Percentiles rank a stretch among this genome's conserved stretches.
These are phyloP conservation scores for Brassica balearica DNA, from an alignment of 441 rosid species.

Conservation along the genomic window DNA sequence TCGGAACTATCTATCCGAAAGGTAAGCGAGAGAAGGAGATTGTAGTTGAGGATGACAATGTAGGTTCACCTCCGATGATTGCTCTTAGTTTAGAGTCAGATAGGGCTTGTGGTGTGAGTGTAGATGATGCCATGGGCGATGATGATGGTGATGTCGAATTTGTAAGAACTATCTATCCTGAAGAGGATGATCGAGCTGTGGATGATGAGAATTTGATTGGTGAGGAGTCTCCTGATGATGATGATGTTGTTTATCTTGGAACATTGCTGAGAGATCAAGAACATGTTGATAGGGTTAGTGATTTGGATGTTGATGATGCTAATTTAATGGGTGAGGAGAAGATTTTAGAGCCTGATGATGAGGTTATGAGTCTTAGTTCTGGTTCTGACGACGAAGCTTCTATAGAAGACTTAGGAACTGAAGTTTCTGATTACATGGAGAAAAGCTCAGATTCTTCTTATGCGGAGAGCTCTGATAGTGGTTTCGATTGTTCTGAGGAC, in stretches of 20 bases:
- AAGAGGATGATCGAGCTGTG: too few species aligned
- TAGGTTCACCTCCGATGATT: constrained; percentile 11
- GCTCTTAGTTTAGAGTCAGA: constrained; percentile 11
- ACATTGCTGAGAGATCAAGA: neutral
- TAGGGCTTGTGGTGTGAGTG: neutral
- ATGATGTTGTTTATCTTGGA: constrained; percentile 7
- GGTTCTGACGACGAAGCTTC: constrained; percentile 2
- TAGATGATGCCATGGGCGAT: constrained; percentile 1
- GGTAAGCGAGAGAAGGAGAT: constrained; percentile 4
- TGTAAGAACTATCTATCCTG: too few species aligned
- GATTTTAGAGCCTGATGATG: constrained; percentile 5
- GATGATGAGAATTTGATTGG: too few species aligned
- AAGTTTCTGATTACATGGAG: neutral
- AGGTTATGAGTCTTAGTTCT: constrained; percentile 27
- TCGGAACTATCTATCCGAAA: neutral
- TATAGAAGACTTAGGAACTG: constrained; percentile 8
- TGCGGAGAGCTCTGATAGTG: too few species aligned
- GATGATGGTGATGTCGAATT: neutral
- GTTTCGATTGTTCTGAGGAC: constrained; percentile 33
- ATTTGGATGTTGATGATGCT: constrained; percentile 1
- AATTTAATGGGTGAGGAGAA: neutral
- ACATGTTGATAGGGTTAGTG: neutral
- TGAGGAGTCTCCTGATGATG: neutral
- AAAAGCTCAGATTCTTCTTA: too few species aligned
- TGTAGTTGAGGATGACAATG: neutral